Conservation (phyloP, 2,329 filamentous ascomycete genomes). For the Arthrobotrys pseudoclavata region DNA sequence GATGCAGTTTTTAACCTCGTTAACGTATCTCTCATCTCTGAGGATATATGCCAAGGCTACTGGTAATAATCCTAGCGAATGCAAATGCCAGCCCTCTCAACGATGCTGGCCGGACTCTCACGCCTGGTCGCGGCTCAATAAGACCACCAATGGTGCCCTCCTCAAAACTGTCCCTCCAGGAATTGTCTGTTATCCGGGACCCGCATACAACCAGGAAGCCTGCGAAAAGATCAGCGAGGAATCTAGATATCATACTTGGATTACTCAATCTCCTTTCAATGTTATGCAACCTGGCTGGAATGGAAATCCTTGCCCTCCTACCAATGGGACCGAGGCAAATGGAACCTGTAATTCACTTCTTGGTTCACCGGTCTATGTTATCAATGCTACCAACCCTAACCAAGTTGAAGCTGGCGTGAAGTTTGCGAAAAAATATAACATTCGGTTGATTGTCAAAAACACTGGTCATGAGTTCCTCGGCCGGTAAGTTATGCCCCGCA, state of each 20-base stretch:
- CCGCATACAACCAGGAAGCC: constrained; percentile 60
- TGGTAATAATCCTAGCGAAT: constrained; percentile 5
- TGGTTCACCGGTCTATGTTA: constrained; percentile 65
- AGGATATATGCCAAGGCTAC: constrained; percentile 47
- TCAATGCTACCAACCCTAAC: constrained; percentile 64
- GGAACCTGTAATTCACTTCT: constrained; percentile 62
- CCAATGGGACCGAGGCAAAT: constrained; percentile 66
- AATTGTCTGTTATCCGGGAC: constrained; percentile 64
- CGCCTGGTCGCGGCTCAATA: constrained; percentile 66
- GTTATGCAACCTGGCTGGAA: constrained; percentile 62
- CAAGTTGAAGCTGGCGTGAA: constrained; percentile 66
- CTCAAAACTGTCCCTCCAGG: constrained; percentile 65
- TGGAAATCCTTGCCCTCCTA: constrained; percentile 66
- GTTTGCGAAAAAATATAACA: constrained; percentile 65
- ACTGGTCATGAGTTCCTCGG: constrained; percentile 66
- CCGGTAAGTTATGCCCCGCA: constrained; percentile 49
- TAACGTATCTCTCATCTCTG: constrained; percentile 37
- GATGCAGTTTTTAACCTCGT: constrained; percentile 42
- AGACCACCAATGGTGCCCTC: constrained; percentile 66
- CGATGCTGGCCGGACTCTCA: constrained; percentile 65
- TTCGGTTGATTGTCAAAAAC: constrained; percentile 65
- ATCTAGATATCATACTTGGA: constrained; percentile 65
- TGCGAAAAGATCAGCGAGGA: constrained; percentile 61
- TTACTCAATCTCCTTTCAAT: constrained; percentile 64
- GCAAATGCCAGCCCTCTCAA: constrained; percentile 61